A percentile compares a stretch with the other conserved stretches of the same genome.
Conservation (phyloP, 192 early-diverging fungal species). For the Mortierella alpina region DNA sequence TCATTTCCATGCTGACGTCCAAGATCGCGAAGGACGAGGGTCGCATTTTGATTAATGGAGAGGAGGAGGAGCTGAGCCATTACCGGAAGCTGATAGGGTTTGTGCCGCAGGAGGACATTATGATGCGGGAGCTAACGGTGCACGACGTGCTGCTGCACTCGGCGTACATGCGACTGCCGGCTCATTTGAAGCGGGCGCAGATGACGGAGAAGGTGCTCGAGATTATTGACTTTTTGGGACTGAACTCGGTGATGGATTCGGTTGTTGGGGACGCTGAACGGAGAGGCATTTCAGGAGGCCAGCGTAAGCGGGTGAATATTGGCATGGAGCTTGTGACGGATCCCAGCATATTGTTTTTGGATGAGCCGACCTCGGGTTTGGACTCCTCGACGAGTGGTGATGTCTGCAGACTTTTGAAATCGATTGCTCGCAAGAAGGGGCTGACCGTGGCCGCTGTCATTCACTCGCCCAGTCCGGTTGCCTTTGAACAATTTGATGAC, state of each 20-base stretch:
- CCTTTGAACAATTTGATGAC: slow-evolving; percentile 79
- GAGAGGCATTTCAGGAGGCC: slow-evolving; percentile 78
- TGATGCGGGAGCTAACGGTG: slow-evolving; percentile 74
- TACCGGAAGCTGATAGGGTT: slow-evolving; percentile 78
- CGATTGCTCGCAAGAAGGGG: slow-evolving; percentile 67
- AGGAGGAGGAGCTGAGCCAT: slow-evolving; percentile 63
- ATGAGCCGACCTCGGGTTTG: slow-evolving; percentile 80
- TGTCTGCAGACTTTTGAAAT: slow-evolving; percentile 68
- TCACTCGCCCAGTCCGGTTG: slow-evolving; percentile 72
- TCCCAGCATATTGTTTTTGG: slow-evolving; percentile 72
- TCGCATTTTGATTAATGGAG: slow-evolving; percentile 67
- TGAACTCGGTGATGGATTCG: slow-evolving; percentile 62
- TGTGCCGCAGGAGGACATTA: slow-evolving; percentile 79
- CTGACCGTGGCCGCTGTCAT: slow-evolving; percentile 80
- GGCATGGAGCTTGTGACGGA: slow-evolving; percentile 74
- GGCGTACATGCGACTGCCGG: slow-evolving; percentile 73
- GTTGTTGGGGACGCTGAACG: slow-evolving; percentile 70
- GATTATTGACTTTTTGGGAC: slow-evolving; percentile 67
- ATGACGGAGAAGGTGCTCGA: slow-evolving; percentile 70
- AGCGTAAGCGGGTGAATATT: slow-evolving; percentile 82
- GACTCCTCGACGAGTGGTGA: slow-evolving; percentile 74
- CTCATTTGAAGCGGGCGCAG: slow-evolving; percentile 19
- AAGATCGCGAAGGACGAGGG: slow-evolving; percentile 67
- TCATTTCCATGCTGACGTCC: slow-evolving; percentile 72
- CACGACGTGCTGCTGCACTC: slow-evolving; percentile 73